Evolutionary conservation across 495 filamentous ascomycete species (phyloP), one percentile per base, ranked within the genome.

Genomic region (Lasiosphaeris hirsuta): DNA sequence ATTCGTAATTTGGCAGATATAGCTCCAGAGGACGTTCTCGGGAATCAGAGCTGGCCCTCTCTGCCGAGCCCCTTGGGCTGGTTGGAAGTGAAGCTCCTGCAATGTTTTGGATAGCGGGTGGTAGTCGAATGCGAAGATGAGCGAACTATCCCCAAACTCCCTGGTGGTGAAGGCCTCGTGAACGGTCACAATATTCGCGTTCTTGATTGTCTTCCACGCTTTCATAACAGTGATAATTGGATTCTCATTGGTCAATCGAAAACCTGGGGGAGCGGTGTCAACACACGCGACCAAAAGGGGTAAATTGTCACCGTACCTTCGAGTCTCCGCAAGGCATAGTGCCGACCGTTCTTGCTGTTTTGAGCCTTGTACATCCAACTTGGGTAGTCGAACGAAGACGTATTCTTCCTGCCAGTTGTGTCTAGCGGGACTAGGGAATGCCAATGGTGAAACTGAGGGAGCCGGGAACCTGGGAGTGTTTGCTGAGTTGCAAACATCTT

Each of bases 311-410:
- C 33, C 36, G 36, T 59, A 68, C 66, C 90, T 83, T 96, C 92
- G 39, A 98, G 80, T 61, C 94, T 78, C 59, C 94, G 83, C 39
- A 98, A 77, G 50, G 85, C 87, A 71, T 96, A 97, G 10, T 84
- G 83, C 54, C 86, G 85, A 2, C 91, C 95, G 73, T 92, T 92
- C 63, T 89, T 90, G 63, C 81, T 86, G 2, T 89, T 95, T 53
- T 86, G 84, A n/a, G 92, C 94, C 72, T 97, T 97, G 74, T 96
- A 98, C 0, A 96, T 82, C 89, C 91, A 97, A 67, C 86, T 96
- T 5, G 84, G 82, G 68, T 89, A 95, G 9, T 90, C 90, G 73
- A 96, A 96, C 4, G 84, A 81, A 2, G 84, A 74, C 1, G 85
- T 75, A 60, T 84, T 90, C 70, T 90, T 93, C 51, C 72, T 62